Evolutionary conservation across 148 eudicot genomes (phyloP), one percentile per base, ranked within the genome.

Genomic region (Bassia scoparia): DNA sequence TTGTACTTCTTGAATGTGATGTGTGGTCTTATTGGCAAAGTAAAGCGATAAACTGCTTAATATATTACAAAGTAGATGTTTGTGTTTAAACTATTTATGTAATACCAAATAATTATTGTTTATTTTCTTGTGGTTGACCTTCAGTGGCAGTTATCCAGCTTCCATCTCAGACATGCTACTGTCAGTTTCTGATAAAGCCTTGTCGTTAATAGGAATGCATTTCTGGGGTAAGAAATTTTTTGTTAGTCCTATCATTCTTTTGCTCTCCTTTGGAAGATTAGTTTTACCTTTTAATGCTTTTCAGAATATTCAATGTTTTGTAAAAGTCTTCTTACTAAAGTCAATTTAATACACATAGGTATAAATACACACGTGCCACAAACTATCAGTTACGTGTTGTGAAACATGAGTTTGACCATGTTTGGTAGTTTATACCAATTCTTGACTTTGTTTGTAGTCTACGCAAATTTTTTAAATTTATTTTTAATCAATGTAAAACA

Each of bases 181-280:
- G 49, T 95, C 98, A 13, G 96, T 88, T 65, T 91, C 98, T 23
- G 98, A 95, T 77, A 95, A 91, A 83, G 92, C 97, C 17, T 88
- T 87, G 83, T 93, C 96, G 73, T 82, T 95, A 79, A 89, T 95
- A 79, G 98, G 98, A 81, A 89, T 95, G 98, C 93, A 91, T 95
- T 35, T 97, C 96, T 52, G 93, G 97, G 86, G 98, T 95, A 87
- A 83, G 86, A n/a, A n/a, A 71, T 14, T 26, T 33, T 6, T 9
- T 73, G 24, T 23, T 30, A 27, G n/a, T n/a, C n/a, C n/a, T 50
- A 20, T 34, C 4, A 34, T 60, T 31, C 41, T 21, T 55, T 59
- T 68, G 11, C n/a, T n/a, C 33, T 9, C 10, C 31, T 13, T n/a
- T 71, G 21, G 17, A 35, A 60, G 37, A 15, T 13, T 18, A 60